Conservation (phyloP, 2,329 filamentous ascomycete genomes). For the Calonectria leucothoes region DNA sequence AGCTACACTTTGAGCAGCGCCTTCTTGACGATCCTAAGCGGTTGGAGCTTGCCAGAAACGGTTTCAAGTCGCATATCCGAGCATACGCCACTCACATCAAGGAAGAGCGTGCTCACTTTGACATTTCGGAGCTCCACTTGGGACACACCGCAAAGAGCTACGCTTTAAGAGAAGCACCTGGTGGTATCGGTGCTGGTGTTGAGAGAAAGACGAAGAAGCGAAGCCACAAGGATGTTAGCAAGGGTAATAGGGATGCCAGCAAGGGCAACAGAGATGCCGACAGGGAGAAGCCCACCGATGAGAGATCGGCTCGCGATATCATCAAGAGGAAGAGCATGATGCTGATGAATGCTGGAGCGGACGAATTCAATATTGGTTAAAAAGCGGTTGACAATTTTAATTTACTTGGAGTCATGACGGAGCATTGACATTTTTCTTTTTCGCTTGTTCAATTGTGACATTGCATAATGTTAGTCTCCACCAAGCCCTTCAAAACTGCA, state of each 20-base stretch:
- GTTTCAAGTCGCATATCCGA: constrained; percentile 90
- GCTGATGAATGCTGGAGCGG: constrained; percentile 72
- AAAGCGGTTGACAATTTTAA: constrained; percentile 11
- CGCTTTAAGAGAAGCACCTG: constrained; percentile 87
- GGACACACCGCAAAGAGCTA: constrained; percentile 96
- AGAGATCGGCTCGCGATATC: constrained; percentile 53
- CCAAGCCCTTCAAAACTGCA: not conserved
- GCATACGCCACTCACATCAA: constrained; percentile 95
- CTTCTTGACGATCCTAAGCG: constrained; percentile 72
- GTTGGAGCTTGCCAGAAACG: constrained; percentile 84
- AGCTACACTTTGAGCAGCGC: constrained; percentile 70
- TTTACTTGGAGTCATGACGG: not conserved
- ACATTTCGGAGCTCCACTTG: constrained; percentile 90
- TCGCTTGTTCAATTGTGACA: not conserved
- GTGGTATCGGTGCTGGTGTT: constrained; percentile 77
- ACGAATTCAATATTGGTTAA: constrained; percentile 77
- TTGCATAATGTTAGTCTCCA: no score
- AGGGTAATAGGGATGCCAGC: constrained; percentile 53
- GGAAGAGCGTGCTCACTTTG: constrained; percentile 86
- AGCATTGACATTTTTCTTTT: not conserved
- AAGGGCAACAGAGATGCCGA: constrained; percentile 54
- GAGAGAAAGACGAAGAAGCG: constrained; percentile 58
- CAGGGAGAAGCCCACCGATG: constrained; percentile 52
- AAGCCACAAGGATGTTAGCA: constrained; percentile 44
- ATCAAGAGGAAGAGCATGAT: constrained; percentile 72